Evolutionary conservation across 495 filamentous ascomycete genomes (phyloP).

Genomic region (Sabuloglossum arenarium): DNA sequence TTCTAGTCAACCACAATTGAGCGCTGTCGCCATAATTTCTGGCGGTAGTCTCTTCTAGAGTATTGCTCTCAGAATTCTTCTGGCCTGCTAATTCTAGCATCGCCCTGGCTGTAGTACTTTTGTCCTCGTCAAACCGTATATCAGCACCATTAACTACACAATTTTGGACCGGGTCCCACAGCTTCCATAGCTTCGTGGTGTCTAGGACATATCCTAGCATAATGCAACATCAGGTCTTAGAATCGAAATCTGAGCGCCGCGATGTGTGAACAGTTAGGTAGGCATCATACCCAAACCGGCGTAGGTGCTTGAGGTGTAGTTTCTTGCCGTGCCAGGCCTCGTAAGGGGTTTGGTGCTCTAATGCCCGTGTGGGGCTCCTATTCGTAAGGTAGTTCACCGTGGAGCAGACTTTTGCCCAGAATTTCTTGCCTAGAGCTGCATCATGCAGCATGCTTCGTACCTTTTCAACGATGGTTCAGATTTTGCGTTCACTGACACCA

Average conservation of each 20-base stretch:
- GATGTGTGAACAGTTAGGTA: background rate
- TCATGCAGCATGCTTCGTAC: background rate
- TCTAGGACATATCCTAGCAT: background rate
- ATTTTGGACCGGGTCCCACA: background rate
- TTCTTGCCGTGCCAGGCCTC: background rate
- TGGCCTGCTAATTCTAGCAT: too few species aligned
- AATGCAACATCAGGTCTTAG: background rate
- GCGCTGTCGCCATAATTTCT: too few species aligned
- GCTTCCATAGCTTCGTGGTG: background rate
- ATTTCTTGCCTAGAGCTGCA: background rate
- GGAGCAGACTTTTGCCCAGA: background rate
- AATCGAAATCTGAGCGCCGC: background rate
- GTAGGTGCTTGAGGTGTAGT: background rate
- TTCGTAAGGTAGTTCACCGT: background rate
- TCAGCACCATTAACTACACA: too few species aligned
- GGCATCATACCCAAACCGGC: background rate
- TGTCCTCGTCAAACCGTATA: too few species aligned
- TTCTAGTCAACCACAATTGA: too few species aligned
- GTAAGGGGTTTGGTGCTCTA: background rate
- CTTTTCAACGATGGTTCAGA: background rate
- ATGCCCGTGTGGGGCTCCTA: background rate
- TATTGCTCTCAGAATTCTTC: too few species aligned
- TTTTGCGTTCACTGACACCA: background rate
- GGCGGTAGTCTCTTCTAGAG: too few species aligned
- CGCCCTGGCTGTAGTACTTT: too few species aligned